Evolutionary conservation across 2,329 filamentous ascomycete species (phyloP).

Genomic region (Aspergillus melleus): DNA sequence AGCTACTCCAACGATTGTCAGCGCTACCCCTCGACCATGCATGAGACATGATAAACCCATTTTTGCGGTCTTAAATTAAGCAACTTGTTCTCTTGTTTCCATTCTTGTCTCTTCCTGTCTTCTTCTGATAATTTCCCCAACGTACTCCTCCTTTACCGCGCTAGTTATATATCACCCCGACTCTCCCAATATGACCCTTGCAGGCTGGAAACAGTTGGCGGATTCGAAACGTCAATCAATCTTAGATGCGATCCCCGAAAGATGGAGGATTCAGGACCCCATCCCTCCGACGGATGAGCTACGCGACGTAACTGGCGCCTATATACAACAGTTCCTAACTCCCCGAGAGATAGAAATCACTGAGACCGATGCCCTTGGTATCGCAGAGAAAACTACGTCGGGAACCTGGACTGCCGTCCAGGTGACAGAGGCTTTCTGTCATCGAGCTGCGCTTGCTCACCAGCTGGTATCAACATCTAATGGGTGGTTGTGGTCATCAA

Average conservation of each 20-base stretch:
- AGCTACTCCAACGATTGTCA: no score
- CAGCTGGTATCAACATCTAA: constrained; percentile 48
- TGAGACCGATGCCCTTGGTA: constrained; percentile 58
- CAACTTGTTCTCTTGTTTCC: not conserved
- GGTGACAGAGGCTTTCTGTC: constrained; percentile 58
- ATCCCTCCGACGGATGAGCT: constrained; percentile 54
- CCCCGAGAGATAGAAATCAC: constrained; percentile 60
- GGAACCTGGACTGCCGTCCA: constrained; percentile 59
- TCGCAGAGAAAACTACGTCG: constrained; percentile 54
- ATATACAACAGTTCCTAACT: constrained; percentile 57
- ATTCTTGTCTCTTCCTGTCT: not conserved
- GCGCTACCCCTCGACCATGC: not conserved
- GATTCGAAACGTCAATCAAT: constrained; percentile 56
- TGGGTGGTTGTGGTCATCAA: not conserved
- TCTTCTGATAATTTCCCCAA: not conserved
- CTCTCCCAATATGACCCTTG: constrained; percentile 16
- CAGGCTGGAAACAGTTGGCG: constrained; percentile 52
- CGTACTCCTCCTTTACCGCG: not conserved
- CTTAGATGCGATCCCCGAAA: constrained; percentile 54
- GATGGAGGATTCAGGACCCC: constrained; percentile 53
- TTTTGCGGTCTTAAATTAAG: no score
- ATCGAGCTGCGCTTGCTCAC: constrained; percentile 58
- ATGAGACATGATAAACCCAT: not conserved
- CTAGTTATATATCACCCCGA: no score
- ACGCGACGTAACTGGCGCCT: constrained; percentile 57